Evolutionary conservation across 352 stramenopile genomes (phyloP), one percentile per base, ranked within the genome.

Genomic region (Phytophthora sojae): DNA sequence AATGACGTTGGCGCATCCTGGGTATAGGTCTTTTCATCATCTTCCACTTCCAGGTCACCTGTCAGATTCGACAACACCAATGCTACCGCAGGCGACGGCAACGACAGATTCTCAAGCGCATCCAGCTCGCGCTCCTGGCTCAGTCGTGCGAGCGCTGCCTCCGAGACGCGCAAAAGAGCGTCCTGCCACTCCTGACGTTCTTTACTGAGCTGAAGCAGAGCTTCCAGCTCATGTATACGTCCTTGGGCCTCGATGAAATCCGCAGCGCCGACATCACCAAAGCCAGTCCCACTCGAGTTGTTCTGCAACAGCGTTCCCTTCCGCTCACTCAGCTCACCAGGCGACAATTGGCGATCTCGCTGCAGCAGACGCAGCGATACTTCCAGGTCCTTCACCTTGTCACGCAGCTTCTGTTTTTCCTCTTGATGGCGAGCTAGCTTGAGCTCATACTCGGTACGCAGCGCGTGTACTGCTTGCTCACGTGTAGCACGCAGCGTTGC

Each of bases 301-400:
- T 37, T 55, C 2, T 73, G 68, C 14, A 92, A 45, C 12, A 90
- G 84, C 0, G 84, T 86, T 15, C 80, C 83, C 51, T 92, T 92
- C 8, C 82, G 82, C 15, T 86, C 71, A 64, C 82, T 92, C 7
- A 92, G 74, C 49, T 92, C 81, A 6, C 82, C 67, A 14, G 84
- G 82, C 8, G 84, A 92, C 15, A 90, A 55, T 7, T 80, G 76
- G 2, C 84, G 82, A 61, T 90, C 82, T 55, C 85, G 83, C 58
- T 92, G 84, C 57, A 90, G 71, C 17, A 92, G 58, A 15, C 84
- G 82, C 21, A 90, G 59, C 17, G 84, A 89, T 0, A 90, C 84
- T 71, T 90, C 84, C 2, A 92, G 70, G 67, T 92, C 84, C 45
- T 89, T 88, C n/a, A 90, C 81, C 54, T 92, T 90, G 15, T 90